Percentiles rank a stretch among this genome's conserved stretches.
phyloP scores from a whole-genome alignment of 176 grass and related monocot genomes.

The Hsuehochloa calcarea region DNA sequence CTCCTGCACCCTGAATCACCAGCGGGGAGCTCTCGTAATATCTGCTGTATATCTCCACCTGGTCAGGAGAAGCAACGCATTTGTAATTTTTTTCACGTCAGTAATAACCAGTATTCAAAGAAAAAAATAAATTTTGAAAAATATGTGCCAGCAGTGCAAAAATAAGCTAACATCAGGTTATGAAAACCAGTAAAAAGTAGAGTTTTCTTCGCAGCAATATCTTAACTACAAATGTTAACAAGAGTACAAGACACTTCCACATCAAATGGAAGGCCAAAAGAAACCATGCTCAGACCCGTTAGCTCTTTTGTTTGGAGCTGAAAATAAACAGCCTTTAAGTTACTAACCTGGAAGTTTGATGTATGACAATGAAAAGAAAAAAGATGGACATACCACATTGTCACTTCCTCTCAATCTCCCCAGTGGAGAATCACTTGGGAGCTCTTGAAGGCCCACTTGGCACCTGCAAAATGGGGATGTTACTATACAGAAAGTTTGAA shows the following conservation, averaged over 20 bases:
- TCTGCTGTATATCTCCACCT: no score
- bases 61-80: no score
- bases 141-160: neutral
- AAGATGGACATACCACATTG: constrained; percentile 70
- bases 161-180: neutral
- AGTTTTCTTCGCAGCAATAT: neutral
- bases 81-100: neutral
- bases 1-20: constrained; percentile 26
- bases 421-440: constrained; percentile 78
- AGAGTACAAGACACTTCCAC: neutral
- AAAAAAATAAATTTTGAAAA: no score
- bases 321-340: no score
- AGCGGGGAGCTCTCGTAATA: no score
- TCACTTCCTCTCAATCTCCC: constrained; percentile 95
- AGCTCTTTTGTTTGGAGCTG: no score
- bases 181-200: neutral
- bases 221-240: neutral
- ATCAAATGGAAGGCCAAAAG: no score
- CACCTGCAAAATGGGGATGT: constrained; percentile 52
- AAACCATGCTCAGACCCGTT: no score
- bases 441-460: constrained; percentile 72
- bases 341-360: neutral
- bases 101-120: neutral
- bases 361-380: neutral
- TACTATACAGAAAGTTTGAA: neutral